phyloP scores from a whole-genome alignment of 345 rosid genomes.

The Eucalyptus caleyi region DNA sequence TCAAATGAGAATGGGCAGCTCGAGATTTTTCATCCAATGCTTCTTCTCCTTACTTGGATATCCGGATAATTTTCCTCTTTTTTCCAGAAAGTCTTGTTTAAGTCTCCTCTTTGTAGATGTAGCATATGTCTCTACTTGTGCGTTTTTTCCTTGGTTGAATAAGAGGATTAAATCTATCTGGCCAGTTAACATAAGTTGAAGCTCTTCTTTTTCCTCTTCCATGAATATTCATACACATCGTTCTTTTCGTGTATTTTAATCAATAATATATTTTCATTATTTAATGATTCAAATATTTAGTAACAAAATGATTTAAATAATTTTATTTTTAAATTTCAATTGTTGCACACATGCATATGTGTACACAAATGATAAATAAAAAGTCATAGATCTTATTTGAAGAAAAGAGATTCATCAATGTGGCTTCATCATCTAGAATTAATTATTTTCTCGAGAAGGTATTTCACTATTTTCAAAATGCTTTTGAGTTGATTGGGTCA shows the following conservation, averaged over 20 bases:
- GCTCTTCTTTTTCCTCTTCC: not conserved
- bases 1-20: no score
- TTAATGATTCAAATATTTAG: not conserved
- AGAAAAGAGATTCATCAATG: fast-evolving
- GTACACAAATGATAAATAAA: no score
- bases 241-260: not conserved
- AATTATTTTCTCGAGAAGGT: no score
- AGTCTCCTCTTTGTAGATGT: not conserved
- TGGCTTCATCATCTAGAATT: no score
- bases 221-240: not conserved
- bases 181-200: not conserved
- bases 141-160: not conserved
- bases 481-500: no score
- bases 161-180: not conserved
- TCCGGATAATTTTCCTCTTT: no score
- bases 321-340: not conserved
- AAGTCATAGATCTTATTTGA: not conserved
- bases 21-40: no score
- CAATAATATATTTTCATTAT: not conserved
- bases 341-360: no score
- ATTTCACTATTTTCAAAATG: fast-evolving
- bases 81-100: no score
- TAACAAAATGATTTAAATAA: no score
- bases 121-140: not conserved
- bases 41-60: not conserved